Base-by-base conservation (phyloP, 2,329 filamentous ascomycete genomes). In the Neurospora sp. region DNA sequence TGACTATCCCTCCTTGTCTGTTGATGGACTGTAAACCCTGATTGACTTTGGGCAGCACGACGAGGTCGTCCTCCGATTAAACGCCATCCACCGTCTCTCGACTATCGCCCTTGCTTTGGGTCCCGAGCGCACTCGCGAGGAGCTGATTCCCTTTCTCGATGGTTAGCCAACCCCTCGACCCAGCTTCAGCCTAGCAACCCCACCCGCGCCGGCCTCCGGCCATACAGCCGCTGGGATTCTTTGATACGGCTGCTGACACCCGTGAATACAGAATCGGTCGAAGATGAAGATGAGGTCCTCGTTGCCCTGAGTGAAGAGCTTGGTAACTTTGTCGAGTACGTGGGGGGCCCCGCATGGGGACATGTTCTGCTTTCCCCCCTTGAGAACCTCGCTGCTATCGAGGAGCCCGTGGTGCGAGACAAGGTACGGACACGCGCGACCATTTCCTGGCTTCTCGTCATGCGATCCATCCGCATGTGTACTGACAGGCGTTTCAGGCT, bases 131-230 rank as follows among this genome's bases (percentile, higher is more conserved):
- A 99, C 96, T 79, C 91, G 96, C 81, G 95, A 99, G 78, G 96
- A 99, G 86, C 89, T 99, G 79, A 97, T 99, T 84, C 96, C 96
- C 77, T 99, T 99, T 81, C 89, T 99, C 79, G 96, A 99, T 82
- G 96, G 96, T 98, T 84, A 84, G 92, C 85, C 74, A 75, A 52
- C 74, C 70, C 75, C 71, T 66, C 71, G 52, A 36, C 52, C 23
- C 28, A 62, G 28, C 52, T 62, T 33, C 52, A 36, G 52, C 52
- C 52, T 62, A 62, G 52, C 52, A 62, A 62, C 70, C 70, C 70
- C 67, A 43, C 68, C 66, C 72, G 70, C 38, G 52, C 66, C 58
- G 62, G 67, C 52, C 6, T 10, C 52, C 15, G 52, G 52, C 52
- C 28, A 62, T 10, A 62, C 52, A 62, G 28, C 52, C 28, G 52